Percentiles rank a stretch among this genome's conserved stretches.
Conservation (phyloP, 495 filamentous ascomycete species). For the Daldinia bambusicola region DNA sequence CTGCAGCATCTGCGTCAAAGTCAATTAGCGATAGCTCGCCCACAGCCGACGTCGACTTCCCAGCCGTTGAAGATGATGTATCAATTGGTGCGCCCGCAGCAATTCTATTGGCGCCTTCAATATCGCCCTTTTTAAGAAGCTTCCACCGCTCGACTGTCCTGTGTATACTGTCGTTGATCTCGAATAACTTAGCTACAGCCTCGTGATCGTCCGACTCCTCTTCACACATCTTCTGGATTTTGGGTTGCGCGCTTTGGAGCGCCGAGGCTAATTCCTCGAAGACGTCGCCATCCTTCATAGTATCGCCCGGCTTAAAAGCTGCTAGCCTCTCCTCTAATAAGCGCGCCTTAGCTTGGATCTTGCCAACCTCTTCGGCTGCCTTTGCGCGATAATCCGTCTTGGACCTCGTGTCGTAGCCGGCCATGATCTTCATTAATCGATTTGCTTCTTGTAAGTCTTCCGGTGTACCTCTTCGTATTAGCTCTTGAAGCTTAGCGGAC, state of each 20-base stretch:
- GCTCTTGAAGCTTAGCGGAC: slow-evolving; percentile 94
- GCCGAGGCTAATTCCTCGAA: slow-evolving; percentile 96
- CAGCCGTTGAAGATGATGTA: slow-evolving; percentile 63
- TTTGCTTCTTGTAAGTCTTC: slow-evolving; percentile 97
- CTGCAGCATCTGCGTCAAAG: slow-evolving; percentile 76
- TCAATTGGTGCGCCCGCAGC: slow-evolving; percentile 80
- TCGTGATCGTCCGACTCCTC: slow-evolving; percentile 97
- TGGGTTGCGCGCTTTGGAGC: slow-evolving; percentile 92
- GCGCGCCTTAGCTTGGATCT: slow-evolving; percentile 92
- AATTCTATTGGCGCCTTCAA: slow-evolving; percentile 86
- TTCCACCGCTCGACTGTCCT: slow-evolving; percentile 95
- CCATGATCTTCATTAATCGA: slow-evolving; percentile 98
- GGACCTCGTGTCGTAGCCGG: slow-evolving; percentile 90
- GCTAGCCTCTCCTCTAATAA: slow-evolving; percentile 93
- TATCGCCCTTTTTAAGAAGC: slow-evolving; percentile 90
- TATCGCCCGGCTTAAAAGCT: slow-evolving; percentile 81
- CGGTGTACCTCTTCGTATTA: slow-evolving; percentile 90
- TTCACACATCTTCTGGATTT: slow-evolving; percentile 99
- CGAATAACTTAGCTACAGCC: slow-evolving; percentile 91
- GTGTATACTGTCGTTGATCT: slow-evolving; percentile 99
- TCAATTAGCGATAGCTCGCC: slow-evolving; percentile 95
- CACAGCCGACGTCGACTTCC: slow-evolving; percentile 76
- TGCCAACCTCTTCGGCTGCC: slow-evolving; percentile 92
- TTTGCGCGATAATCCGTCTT: slow-evolving; percentile 99
- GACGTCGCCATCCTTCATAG: slow-evolving; percentile 87